Conservation (phyloP, 176 grass and related monocot species). For the Carex parvula region DNA sequence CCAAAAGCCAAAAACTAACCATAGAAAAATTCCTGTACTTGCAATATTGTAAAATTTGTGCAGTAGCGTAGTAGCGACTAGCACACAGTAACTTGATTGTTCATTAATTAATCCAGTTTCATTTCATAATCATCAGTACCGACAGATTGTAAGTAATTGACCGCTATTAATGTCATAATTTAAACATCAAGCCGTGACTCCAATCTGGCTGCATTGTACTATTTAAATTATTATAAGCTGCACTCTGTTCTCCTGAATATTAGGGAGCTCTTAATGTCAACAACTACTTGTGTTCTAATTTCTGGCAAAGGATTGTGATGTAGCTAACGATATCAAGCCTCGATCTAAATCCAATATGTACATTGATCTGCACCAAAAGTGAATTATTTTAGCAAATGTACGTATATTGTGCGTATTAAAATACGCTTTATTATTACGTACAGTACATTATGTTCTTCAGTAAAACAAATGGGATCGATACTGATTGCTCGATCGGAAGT, state of each 20-base stretch:
- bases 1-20: too few relatives aligned
- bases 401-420: background rate
- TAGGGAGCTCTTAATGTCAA: background rate
- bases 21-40: background rate
- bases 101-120: too few relatives aligned
- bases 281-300: background rate
- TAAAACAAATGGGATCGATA: background rate
- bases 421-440: background rate
- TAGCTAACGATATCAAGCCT: background rate
- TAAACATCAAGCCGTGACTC: too few relatives aligned
- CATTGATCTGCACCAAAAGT: background rate
- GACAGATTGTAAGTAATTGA: background rate
- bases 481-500: background rate
- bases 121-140: background rate
- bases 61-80: too few relatives aligned
- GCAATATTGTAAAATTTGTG: background rate
- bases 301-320: background rate
- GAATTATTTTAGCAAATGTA: background rate
- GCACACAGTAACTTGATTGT: too few relatives aligned
- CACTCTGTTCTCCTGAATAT: too few relatives aligned
- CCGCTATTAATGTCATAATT: too few relatives aligned
- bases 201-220: background rate
- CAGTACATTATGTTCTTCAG: constrained; percentile 1
- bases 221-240: background rate
- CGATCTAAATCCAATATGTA: background rate